A percentile compares a stretch with the other conserved stretches of the same genome.
These are phyloP conservation scores for Microstroma glucosiphilum DNA, from an alignment of 1,284 basidiomycete species.

Conservation along the genomic window DNA sequence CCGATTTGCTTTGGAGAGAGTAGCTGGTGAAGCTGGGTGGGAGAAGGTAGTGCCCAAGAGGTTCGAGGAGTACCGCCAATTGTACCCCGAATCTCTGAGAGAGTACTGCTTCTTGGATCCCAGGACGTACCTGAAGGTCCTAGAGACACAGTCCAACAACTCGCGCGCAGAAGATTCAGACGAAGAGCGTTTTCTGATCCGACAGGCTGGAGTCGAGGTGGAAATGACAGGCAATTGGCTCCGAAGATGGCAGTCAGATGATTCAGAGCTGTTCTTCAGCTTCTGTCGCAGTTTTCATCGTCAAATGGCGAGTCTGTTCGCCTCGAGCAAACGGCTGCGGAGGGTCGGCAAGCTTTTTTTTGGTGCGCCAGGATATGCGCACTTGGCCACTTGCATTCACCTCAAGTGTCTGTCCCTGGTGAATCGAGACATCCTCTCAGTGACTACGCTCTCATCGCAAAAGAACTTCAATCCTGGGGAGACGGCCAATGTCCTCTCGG, in stretches of 20 bases:
- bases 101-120: conserved; percentile 42
- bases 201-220: conserved; percentile 42
- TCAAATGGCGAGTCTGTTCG: conserved; percentile 34
- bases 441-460: conserved; percentile 46
- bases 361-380: conserved; percentile 42
- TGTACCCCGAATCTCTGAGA: conserved; percentile 31
- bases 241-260: conserved; percentile 46
- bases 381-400: conserved; percentile 43
- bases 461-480: conserved; percentile 47
- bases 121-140: conserved; percentile 37
- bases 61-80: conserved; percentile 24
- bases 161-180: conserved; percentile 9
- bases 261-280: conserved; percentile 47
- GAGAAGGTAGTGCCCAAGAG: conserved; percentile 23
- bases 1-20: conserved; percentile 40
- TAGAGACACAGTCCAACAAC: conserved; percentile 26
- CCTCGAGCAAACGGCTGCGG: conserved; percentile 12
- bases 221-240: conserved; percentile 49
- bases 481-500: conserved; percentile 44
- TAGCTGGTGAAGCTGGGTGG: conserved; percentile 39
- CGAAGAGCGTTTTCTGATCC: conserved; percentile 38
- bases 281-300: conserved; percentile 46
- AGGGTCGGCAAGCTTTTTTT: conserved; percentile 32
- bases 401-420: conserved; percentile 45
- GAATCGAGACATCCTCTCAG: conserved; percentile 42